These are phyloP conservation scores for Backusella australiensis DNA, from an alignment of 192 early-diverging fungal species.

Conservation along the genomic window DNA sequence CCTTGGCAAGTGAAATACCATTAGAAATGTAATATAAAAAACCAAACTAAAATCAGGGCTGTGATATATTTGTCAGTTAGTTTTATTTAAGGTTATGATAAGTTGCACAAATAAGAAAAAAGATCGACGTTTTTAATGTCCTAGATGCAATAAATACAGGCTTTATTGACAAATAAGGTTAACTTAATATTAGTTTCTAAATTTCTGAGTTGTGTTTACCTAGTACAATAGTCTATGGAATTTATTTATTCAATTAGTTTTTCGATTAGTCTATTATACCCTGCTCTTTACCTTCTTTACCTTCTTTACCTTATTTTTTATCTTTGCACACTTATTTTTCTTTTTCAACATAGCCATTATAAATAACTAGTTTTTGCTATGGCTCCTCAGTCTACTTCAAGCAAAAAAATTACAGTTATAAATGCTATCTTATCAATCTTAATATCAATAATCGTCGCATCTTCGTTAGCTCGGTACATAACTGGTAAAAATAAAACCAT, in stretches of 20 bases:
- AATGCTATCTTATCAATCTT: neutral
- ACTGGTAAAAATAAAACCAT: neutral
- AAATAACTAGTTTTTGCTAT: neutral
- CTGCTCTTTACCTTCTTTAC: neutral
- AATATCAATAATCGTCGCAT: neutral
- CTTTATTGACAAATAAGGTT: neutral
- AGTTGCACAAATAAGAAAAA: neutral
- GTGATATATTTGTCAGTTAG: neutral
- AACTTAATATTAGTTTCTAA: neutral
- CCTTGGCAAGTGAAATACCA: neutral
- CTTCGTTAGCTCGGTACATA: neutral
- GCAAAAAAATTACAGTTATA: neutral
- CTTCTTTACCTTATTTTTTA: neutral
- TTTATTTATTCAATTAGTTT: neutral
- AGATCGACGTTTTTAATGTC: neutral
- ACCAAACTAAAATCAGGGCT: neutral
- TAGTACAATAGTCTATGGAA: neutral
- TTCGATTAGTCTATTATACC: neutral
- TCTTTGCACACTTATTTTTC: neutral
- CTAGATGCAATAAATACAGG: neutral
- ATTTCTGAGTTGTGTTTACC: neutral
- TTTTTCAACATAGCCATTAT: neutral
- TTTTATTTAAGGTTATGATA: neutral
- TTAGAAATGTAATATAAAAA: neutral
- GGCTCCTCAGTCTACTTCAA: neutral